These are phyloP conservation scores for Pythium dissimile DNA, from an alignment of 352 stramenopile species.

Conservation along the genomic window DNA sequence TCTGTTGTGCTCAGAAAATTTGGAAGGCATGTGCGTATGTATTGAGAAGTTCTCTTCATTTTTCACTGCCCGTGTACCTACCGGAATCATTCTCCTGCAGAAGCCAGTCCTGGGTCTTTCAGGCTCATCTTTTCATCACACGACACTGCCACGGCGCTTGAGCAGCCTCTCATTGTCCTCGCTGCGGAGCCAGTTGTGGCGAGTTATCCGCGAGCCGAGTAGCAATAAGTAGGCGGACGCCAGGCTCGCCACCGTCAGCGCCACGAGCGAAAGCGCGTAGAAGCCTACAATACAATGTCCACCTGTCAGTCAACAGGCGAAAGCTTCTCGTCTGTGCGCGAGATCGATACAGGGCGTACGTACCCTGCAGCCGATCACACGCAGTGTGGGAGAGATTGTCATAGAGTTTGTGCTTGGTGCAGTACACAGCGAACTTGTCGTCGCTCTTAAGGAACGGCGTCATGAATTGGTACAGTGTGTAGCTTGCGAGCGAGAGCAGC, in stretches of 20 bases:
- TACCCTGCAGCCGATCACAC: conserved; percentile 42
- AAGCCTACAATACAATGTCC: conserved; percentile 19
- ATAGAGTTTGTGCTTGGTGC: conserved; percentile 27
- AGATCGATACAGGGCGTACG: background rate
- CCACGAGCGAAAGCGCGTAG: conserved; percentile 40
- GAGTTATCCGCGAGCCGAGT: conserved; percentile 42
- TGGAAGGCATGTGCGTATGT: too few relatives aligned
- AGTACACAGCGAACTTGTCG: conserved; percentile 29
- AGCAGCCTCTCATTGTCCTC: conserved; percentile 29
- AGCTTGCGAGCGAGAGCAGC: conserved; percentile 36
- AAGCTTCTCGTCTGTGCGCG: too few relatives aligned
- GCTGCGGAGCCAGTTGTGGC: conserved; percentile 30
- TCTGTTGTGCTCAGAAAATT: too few relatives aligned
- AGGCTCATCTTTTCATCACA: background rate
- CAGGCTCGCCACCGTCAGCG: conserved; percentile 35
- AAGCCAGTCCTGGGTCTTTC: background rate
- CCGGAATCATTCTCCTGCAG: background rate
- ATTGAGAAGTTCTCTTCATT: too few relatives aligned
- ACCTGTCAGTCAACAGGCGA: background rate
- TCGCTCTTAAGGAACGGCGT: conserved; percentile 30
- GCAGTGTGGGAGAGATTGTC: conserved; percentile 44
- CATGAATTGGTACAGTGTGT: conserved; percentile 36
- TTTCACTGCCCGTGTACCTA: background rate
- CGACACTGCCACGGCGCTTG: conserved; percentile 25
- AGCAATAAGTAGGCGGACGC: conserved; percentile 40